Percentiles rank a stretch among this genome's conserved stretches.
Conservation (phyloP, 345 rosid genomes). For the Diplotaxis tenuifolia region DNA sequence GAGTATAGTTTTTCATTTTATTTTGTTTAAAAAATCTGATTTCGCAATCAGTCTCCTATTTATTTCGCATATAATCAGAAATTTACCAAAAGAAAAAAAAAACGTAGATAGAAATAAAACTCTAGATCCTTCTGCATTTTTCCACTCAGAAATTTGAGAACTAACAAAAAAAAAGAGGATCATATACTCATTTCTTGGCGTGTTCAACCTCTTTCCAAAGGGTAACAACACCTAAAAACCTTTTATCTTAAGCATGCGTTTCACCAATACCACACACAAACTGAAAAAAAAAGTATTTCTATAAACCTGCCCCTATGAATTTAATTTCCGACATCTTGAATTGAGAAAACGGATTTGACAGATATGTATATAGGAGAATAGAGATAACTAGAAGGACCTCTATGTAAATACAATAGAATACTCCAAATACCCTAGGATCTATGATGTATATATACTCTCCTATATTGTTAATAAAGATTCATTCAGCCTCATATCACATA, state of each 20-base stretch:
- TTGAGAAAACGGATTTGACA: not conserved
- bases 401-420: no score
- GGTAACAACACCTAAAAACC: slow-evolving; percentile 31
- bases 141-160: not conserved
- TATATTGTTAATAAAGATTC: no score
- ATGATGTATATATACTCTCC: no score
- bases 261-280: slow-evolving; percentile 31
- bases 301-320: not conserved
- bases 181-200: slow-evolving; percentile 32
- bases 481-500: no score
- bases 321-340: not conserved
- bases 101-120: not conserved
- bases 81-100: not conserved
- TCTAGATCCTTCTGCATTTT: not conserved
- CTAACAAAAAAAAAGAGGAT: not conserved
- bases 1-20: no score
- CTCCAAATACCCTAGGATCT: no score
- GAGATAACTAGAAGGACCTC: no score
- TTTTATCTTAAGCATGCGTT: slow-evolving; percentile 28
- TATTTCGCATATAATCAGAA: not conserved
- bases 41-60: not conserved
- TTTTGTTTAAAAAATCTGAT: no score
- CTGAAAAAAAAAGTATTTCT: not conserved
- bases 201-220: slow-evolving; percentile 30
- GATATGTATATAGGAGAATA: no score